Conservation (phyloP, 345 rosid species). For the Eucalyptus shirleyi region DNA sequence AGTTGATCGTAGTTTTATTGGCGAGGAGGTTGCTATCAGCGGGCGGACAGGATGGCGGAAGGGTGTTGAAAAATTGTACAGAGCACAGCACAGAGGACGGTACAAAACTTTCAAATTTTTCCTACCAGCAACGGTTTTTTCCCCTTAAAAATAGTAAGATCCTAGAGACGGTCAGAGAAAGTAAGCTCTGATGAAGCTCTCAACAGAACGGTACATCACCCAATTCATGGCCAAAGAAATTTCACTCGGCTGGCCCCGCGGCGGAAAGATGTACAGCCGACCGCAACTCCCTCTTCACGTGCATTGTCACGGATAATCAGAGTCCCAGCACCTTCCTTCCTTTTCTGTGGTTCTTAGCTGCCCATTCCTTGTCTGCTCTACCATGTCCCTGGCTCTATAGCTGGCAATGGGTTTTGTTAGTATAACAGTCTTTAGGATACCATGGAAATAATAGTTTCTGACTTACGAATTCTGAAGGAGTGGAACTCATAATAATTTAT, state of each 20-base stretch:
- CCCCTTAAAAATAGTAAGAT: not conserved
- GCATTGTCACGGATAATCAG: not conserved
- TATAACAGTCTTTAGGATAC: no score
- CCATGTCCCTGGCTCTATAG: not conserved
- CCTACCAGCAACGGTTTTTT: not conserved
- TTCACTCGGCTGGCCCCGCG: not conserved
- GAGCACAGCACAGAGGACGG: not conserved
- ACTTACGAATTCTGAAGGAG: no score
- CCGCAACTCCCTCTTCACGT: not conserved
- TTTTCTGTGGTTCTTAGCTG: not conserved
- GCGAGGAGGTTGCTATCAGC: not conserved
- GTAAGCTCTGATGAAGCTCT: not conserved
- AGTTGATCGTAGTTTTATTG: not conserved
- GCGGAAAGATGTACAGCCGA: not conserved
- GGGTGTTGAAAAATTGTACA: not conserved
- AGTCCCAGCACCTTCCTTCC: not conserved
- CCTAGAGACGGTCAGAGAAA: not conserved
- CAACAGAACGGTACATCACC: not conserved
- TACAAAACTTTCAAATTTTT: not conserved
- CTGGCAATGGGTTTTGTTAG: no score
- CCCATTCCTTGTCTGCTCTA: not conserved
- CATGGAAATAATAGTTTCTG: accelerated
- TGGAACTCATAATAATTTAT: no score
- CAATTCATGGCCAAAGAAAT: not conserved
- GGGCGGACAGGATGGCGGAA: not conserved